phyloP scores from a whole-genome alignment of 2,329 filamentous ascomycete species.

The Alternaria novae-zelandiae region DNA sequence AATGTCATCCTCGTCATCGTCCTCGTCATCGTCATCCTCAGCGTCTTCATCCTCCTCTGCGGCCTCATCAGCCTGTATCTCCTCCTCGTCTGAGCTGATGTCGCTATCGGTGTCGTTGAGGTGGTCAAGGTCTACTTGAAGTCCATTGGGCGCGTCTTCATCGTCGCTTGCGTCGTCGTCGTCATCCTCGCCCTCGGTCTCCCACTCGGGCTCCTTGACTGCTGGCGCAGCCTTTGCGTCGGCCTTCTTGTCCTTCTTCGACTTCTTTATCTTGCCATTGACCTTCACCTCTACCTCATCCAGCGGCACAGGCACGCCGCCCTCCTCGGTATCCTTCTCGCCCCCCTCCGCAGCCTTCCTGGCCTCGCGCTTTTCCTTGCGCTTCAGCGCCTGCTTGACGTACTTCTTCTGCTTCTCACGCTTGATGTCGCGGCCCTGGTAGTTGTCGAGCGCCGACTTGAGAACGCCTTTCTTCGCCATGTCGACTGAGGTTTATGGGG shows the following conservation, averaged over 20 bases:
- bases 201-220: slow-evolving; percentile 38
- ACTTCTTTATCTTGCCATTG: slow-evolving; percentile 42
- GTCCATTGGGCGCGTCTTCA: slow-evolving; percentile 34
- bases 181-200: slow-evolving; percentile 44
- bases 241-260: slow-evolving; percentile 41
- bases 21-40: slow-evolving; percentile 50
- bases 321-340: slow-evolving; percentile 30
- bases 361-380: slow-evolving; percentile 10
- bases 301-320: slow-evolving; percentile 35
- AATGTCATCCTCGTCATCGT: slow-evolving; percentile 71
- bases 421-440: slow-evolving; percentile 71
- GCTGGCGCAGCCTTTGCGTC: slow-evolving; percentile 36
- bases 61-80: slow-evolving; percentile 32
- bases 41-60: slow-evolving; percentile 43
- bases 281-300: slow-evolving; percentile 37
- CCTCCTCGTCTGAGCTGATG: slow-evolving; percentile 45
- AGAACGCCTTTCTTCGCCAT: slow-evolving; percentile 60
- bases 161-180: slow-evolving; percentile 47
- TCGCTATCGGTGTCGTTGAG: slow-evolving; percentile 52
- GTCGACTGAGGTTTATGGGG: neutral
- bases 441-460: slow-evolving; percentile 63
- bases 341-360: slow-evolving; percentile 15
- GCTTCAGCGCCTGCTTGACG: slow-evolving; percentile 17
- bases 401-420: slow-evolving; percentile 66
- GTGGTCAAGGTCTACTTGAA: slow-evolving; percentile 35